Evolutionary conservation across 176 grass and related monocot species (phyloP), one percentile per base, ranked within the genome.

Genomic region (Calamus simplicifolius): DNA sequence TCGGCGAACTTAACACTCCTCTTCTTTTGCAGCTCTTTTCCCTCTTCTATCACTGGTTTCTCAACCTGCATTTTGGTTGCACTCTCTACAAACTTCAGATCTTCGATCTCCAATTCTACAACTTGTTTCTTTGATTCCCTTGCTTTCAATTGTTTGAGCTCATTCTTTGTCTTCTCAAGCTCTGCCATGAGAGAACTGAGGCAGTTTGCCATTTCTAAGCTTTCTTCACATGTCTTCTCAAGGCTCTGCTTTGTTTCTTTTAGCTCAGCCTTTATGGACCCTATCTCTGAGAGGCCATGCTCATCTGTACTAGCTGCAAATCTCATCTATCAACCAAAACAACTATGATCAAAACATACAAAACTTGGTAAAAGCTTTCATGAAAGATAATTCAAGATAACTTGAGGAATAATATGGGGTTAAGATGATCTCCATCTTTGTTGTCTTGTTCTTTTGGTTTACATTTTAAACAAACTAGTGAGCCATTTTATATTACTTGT

Each of bases 1-100:
- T 26, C 4, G 0, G 93, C 93, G 27, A 97, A 97, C 17, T 81
- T 91, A 51, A 97, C 93, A 58, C 87, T 85, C 62, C 93, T 69
- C 74, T 82, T 92, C 84, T 88, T 97, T 67, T 92, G 93, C 6
- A 85, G 67, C 63, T 97, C 93, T 10, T 38, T 57, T 0, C 30
- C 61, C 2, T 53, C 31, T 1, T 51, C 59, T 4, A 27, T 63
- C 13, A 8, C 43, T 0, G 7, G 51, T 28, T 23, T 18, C 58
- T 64, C 65, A 21, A 53, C 53, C 21, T 65, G 50, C 5, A 65
- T 54, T 18, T 59, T 52, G 14, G 67, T 48, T 6, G 64, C 54
- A 19, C 27, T 69, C 54, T 97, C 87, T 15, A 69, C 57, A 57
- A 87, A 96, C 64, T 77, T 85, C 29, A 88, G 57, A 25, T 82